These are phyloP conservation scores for Aureobasidium lini DNA, from an alignment of 2,329 filamentous ascomycete species.

Conservation along the genomic window DNA sequence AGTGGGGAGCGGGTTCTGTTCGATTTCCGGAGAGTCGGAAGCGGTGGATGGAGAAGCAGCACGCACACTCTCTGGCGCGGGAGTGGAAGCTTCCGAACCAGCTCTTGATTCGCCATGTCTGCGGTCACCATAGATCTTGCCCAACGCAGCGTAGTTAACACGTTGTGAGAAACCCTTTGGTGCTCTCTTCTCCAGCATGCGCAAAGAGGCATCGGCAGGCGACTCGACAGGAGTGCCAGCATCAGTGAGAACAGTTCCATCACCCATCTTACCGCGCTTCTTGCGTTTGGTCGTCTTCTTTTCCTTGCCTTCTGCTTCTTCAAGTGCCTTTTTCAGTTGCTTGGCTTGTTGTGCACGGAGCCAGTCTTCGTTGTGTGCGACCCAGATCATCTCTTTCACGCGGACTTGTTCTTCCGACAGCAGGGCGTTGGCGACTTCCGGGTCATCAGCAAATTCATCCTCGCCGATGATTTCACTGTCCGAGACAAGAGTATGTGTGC, in stretches of 20 bases:
- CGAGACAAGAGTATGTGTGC: slow-evolving; percentile 26
- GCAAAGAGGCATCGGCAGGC: slow-evolving; percentile 37
- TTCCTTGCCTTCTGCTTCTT: slow-evolving; percentile 41
- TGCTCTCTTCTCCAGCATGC: slow-evolving; percentile 40
- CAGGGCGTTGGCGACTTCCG: slow-evolving; percentile 74
- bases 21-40: background rate
- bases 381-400: slow-evolving; percentile 88
- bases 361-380: slow-evolving; percentile 91
- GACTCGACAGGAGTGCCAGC: slow-evolving; percentile 31
- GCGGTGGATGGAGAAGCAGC: background rate
- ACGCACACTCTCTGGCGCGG: slow-evolving; percentile 1
- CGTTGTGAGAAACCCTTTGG: slow-evolving; percentile 34
- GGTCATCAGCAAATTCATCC: slow-evolving; percentile 82
- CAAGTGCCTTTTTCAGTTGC: slow-evolving; percentile 62
- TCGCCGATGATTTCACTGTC: slow-evolving; percentile 57
- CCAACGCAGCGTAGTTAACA: slow-evolving; percentile 41
- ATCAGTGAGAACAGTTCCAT: slow-evolving; percentile 33
- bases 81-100: slow-evolving; percentile 11
- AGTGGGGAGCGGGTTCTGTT: background rate
- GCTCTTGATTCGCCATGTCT: slow-evolving; percentile 12
- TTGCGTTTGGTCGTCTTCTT: slow-evolving; percentile 35
- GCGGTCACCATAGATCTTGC: slow-evolving; percentile 29
- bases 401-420: slow-evolving; percentile 65
- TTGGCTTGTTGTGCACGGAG: slow-evolving; percentile 80
- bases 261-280: slow-evolving; percentile 34